A percentile compares a stretch with the other conserved stretches of the same genome.
These are phyloP conservation scores for Gnomoniopsis sp. DNA, from an alignment of 2,329 filamentous ascomycete species.

Conservation along the genomic window DNA sequence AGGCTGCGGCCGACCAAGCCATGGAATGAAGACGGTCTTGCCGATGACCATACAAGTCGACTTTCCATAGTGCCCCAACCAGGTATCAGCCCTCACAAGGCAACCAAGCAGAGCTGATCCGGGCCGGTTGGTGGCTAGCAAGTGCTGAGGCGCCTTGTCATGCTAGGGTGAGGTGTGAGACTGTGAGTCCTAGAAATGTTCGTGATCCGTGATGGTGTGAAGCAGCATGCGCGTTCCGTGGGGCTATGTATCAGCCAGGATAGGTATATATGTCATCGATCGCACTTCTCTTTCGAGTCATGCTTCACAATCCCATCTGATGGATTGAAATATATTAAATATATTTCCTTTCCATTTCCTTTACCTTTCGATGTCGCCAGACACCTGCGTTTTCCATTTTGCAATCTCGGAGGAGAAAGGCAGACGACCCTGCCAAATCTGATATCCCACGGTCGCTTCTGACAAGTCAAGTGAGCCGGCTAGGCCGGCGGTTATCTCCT, in stretches of 20 bases:
- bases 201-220: constrained; percentile 11
- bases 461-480: constrained; percentile 27
- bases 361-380: not conserved
- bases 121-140: constrained; percentile 14
- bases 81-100: constrained; percentile 10
- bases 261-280: constrained; percentile 5
- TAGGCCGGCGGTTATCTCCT: constrained; percentile 25
- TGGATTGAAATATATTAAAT: constrained; percentile 4
- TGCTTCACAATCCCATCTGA: not conserved
- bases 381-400: not conserved
- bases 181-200: constrained; percentile 9
- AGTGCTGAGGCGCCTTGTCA: constrained; percentile 9
- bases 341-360: not conserved
- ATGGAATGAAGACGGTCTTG: constrained; percentile 17
- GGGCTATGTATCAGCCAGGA: constrained; percentile 7
- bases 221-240: constrained; percentile 14
- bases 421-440: constrained; percentile 16
- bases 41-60: constrained; percentile 15
- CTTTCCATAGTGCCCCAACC: not conserved
- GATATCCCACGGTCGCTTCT: constrained; percentile 14
- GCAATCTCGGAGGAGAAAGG: constrained; percentile 5
- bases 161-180: not conserved
- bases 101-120: constrained; percentile 6
- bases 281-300: constrained; percentile 7
- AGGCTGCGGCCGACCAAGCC: constrained; percentile 14